Evolutionary conservation across 768 basidiomycete genomes (phyloP), one percentile per base, ranked within the genome.

Genomic region (Mycena venus): DNA sequence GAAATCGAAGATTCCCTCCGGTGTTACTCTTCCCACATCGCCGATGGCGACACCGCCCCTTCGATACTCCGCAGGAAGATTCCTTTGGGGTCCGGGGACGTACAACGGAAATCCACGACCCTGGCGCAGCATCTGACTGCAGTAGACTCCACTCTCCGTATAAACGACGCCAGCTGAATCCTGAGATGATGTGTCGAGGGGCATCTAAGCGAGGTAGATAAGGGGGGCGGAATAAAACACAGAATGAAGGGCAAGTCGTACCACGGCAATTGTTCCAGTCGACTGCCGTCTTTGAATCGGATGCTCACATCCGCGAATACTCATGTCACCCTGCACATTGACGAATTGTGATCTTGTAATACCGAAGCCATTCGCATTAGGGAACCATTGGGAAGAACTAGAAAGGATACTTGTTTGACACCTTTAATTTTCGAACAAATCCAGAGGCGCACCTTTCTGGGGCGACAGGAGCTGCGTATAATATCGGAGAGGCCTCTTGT

Each of bases 21-120:
- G 78, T 17, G 82, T 78, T 17, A 85, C 69, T 19, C 82, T 73
- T 12, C 83, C 82, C 19, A 85, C 82, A 47, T 85, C 84, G 9
- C 84, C 84, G 53, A 84, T 83, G 27, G 68, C 75, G 38, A 82
- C 75, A 0, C 83, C 83, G n/a, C 70, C 51, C 4, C 72, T 2
- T 21, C 23, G 71, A 53, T 79, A 79, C 47, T 78, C 78, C 1
- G 47, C 55, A 14, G 79, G 79, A 21, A 79, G 67, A 29, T 61
- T 73, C 25, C 38, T 51, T 23, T 78, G 77, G 14, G 79, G 79
- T 31, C 80, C 79, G 14, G 83, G 83, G 4, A 77, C 72, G 79
- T 80, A 84, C 25, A 84, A 55, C 1, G 83, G 83, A 51, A 82
- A 81, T 14, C 84, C 84, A 21, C 79, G 80, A 32, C 78, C 63